phyloP scores from a whole-genome alignment of 768 basidiomycete species.

The Calocera viscosa region DNA sequence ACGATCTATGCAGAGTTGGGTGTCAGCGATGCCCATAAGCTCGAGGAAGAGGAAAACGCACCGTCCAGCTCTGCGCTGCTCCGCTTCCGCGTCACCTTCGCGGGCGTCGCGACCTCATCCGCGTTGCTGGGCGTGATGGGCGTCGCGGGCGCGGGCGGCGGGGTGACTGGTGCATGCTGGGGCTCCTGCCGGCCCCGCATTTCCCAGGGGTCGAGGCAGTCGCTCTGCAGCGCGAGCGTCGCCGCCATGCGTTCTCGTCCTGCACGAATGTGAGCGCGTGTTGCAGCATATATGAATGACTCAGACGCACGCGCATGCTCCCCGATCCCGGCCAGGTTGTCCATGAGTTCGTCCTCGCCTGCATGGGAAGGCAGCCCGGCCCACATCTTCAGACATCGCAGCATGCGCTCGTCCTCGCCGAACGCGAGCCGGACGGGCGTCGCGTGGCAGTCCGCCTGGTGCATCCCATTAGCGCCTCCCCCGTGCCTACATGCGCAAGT shows the following conservation, averaged over 20 bases:
- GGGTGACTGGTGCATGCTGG: background rate
- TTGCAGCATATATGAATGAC: background rate
- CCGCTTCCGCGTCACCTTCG: background rate
- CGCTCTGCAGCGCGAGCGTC: too few relatives aligned
- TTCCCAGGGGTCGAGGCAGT: too few relatives aligned
- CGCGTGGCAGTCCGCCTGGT: background rate
- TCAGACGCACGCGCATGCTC: background rate
- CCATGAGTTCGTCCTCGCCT: background rate
- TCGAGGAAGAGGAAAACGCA: background rate
- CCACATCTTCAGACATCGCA: background rate
- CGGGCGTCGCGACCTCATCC: background rate
- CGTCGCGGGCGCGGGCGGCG: background rate
- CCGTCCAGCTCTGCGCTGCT: background rate
- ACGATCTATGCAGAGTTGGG: too few relatives aligned
- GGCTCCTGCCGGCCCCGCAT: too few relatives aligned
- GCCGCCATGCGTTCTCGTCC: too few relatives aligned
- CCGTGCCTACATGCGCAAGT: background rate
- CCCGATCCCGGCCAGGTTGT: background rate
- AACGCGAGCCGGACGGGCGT: background rate
- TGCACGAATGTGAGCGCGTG: too few relatives aligned
- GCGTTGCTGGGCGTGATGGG: background rate
- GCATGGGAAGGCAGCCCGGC: background rate
- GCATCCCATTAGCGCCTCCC: background rate
- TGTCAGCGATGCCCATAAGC: background rate
- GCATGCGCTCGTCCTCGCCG: background rate